Evolutionary conservation across 2,329 filamentous ascomycete genomes (phyloP).

Genomic region (Fusarium chlamydosporum): DNA sequence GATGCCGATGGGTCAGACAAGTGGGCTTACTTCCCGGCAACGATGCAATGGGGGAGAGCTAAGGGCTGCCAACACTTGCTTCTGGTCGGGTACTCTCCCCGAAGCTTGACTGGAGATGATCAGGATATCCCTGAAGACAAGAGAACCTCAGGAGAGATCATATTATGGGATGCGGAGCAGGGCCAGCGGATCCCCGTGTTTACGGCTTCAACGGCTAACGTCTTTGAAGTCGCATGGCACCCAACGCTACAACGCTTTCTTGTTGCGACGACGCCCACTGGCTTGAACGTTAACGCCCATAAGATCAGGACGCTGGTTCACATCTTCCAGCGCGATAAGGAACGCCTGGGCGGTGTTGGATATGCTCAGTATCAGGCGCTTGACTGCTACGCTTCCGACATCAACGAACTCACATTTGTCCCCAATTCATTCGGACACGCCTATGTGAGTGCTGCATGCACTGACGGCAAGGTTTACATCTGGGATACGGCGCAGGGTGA

Average conservation of each 20-base stretch:
- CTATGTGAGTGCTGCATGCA: slow-evolving; percentile 73
- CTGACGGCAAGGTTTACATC: slow-evolving; percentile 72
- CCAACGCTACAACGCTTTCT: slow-evolving; percentile 67
- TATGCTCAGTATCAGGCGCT: slow-evolving; percentile 66
- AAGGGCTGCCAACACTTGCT: slow-evolving; percentile 64
- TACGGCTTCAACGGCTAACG: slow-evolving; percentile 69
- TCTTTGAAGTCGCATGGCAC: slow-evolving; percentile 76
- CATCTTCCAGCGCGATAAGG: slow-evolving; percentile 60
- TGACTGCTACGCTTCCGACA: slow-evolving; percentile 71
- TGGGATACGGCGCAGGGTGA: slow-evolving; percentile 73
- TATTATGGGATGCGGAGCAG: slow-evolving; percentile 68
- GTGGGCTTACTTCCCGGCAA: slow-evolving; percentile 75
- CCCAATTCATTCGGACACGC: slow-evolving; percentile 65
- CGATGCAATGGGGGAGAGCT: slow-evolving; percentile 72
- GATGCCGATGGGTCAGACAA: slow-evolving; percentile 58
- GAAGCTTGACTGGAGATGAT: slow-evolving; percentile 67
- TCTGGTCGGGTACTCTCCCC: slow-evolving; percentile 73
- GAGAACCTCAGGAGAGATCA: slow-evolving; percentile 70
- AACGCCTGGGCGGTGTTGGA: slow-evolving; percentile 47
- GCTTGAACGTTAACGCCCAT: slow-evolving; percentile 59
- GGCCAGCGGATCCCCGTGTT: slow-evolving; percentile 63
- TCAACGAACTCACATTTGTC: slow-evolving; percentile 73
- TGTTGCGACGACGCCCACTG: slow-evolving; percentile 69
- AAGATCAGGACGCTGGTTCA: slow-evolving; percentile 69
- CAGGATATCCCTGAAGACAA: slow-evolving; percentile 71